Percentiles rank a stretch among this genome's conserved stretches.
phyloP scores from a whole-genome alignment of 805 yeast species.

The Saccharomycopsis sp. region DNA sequence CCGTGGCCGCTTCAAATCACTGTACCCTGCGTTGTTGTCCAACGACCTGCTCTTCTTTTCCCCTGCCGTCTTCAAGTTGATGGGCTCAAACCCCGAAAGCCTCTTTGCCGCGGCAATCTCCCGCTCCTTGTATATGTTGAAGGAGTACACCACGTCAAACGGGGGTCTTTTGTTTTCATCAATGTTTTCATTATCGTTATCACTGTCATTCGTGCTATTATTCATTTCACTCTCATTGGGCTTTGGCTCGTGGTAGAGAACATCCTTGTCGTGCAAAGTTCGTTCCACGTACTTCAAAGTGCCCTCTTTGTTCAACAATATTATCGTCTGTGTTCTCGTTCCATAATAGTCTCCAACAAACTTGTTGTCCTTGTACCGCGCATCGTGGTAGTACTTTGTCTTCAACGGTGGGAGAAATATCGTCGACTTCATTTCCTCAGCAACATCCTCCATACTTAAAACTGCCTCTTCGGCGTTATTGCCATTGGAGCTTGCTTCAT shows the following conservation, averaged over 20 bases:
- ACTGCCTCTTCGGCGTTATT: constrained; percentile 4
- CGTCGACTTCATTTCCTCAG: constrained; percentile 42
- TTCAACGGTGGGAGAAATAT: constrained; percentile 66
- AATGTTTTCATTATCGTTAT: neutral
- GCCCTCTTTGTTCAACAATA: constrained; percentile 46
- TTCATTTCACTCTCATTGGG: neutral
- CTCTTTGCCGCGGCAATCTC: neutral
- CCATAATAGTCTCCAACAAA: constrained; percentile 62
- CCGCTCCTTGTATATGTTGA: constrained; percentile 5
- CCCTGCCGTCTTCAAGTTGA: too few relatives aligned
- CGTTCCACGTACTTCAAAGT: constrained; percentile 52
- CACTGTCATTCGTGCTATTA: neutral
- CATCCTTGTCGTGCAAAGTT: constrained; percentile 34
- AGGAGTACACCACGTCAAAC: neutral
- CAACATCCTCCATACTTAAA: constrained; percentile 23
- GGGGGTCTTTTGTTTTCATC: neutral
- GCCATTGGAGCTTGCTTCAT: neutral
- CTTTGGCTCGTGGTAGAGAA: neutral
- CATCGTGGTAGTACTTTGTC: constrained; percentile 24
- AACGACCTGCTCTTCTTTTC: too few relatives aligned
- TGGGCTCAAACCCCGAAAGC: too few relatives aligned
- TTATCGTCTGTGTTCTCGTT: constrained; percentile 78
- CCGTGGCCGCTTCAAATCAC: too few relatives aligned
- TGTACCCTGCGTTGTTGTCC: too few relatives aligned
- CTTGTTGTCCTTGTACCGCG: constrained; percentile 21